Conservation (phyloP, 345 rosid genomes). For the Sisymbrium irio region DNA sequence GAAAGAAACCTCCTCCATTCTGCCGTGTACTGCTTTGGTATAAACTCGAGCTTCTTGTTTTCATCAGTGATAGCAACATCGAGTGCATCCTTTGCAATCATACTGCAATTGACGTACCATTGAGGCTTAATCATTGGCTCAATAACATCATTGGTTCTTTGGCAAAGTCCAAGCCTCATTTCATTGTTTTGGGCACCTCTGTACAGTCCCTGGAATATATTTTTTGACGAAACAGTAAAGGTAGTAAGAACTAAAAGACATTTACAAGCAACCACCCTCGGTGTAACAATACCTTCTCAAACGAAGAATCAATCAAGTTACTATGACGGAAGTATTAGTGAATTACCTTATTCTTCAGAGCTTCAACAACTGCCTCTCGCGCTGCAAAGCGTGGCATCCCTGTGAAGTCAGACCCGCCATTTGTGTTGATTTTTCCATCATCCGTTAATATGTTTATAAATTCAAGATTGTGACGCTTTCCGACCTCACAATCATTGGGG, state of each 20-base stretch:
- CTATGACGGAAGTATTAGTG: neutral
- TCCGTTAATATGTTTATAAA: conserved; percentile 85
- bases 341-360: conserved; percentile 62
- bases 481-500: conserved; percentile 91
- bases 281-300: conserved; percentile 9
- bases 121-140: conserved; percentile 96
- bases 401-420: conserved; percentile 68
- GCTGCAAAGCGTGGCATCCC: conserved; percentile 94
- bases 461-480: conserved; percentile 80
- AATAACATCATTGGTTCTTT: conserved; percentile 77
- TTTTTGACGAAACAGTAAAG: neutral
- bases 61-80: conserved; percentile 59
- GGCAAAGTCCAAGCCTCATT: conserved; percentile 85
- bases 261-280: conserved; percentile 15
- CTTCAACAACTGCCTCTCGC: conserved; percentile 78
- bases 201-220: conserved; percentile 58
- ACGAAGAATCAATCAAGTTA: conserved; percentile 1
- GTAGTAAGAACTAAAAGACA: neutral
- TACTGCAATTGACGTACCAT: conserved; percentile 77
- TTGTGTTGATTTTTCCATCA: conserved; percentile 85
- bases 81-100: conserved; percentile 77
- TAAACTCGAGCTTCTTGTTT: conserved; percentile 66
- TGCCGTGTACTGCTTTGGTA: conserved; percentile 85
- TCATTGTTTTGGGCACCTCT: conserved; percentile 79
- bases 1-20: conserved; percentile 83